Evolutionary conservation across 179 eudicot genomes (phyloP), one percentile per base, ranked within the genome.

Genomic region (Camellia oleifera): DNA sequence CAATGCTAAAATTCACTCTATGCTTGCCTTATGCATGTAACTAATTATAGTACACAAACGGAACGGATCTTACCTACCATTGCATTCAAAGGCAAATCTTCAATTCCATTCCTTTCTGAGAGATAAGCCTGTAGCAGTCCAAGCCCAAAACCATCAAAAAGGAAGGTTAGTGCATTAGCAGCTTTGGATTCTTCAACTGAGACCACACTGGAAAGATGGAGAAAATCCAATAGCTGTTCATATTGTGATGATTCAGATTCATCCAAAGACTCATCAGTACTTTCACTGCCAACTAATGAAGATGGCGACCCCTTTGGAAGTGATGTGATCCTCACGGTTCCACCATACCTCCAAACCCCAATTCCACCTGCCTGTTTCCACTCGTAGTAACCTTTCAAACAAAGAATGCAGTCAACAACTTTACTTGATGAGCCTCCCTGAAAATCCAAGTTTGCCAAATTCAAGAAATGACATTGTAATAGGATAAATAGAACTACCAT

Each of bases 331-430:
- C 85, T 90, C 78, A 95, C 94, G 8, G 95, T 92, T 57, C 99
- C 98, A 69, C 99, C 99, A 69, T 95, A 95, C 84, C 89, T 92
- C 99, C 99, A 95, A 63, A 91, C 94, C 69, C 99, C 99, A 84
- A 90, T 84, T 46, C 96, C 99, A 74, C 99, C 99, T 2, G 98
- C 91, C 85, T 90, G 94, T 83, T 87, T 89, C 99, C 99, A 95
- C 83, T 94, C 98, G 17, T 92, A 78, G 83, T 94, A 95, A 58
- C 98, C 97, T 91, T 94, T 95, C 71, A 95, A 87, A 76, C 99
- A 95, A 12, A 95, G 88, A 78, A 95, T 94, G 88, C 99, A 95
- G 74, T 95, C 99, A 58, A 95, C 99, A 26, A 95, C 98, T 89
- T 95, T 91, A 80, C 80, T 82, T 45, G 97, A 91, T 54, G 97